These are phyloP conservation scores for Amylocarpus encephaloides DNA, from an alignment of 2,329 filamentous ascomycete species.

Conservation along the genomic window DNA sequence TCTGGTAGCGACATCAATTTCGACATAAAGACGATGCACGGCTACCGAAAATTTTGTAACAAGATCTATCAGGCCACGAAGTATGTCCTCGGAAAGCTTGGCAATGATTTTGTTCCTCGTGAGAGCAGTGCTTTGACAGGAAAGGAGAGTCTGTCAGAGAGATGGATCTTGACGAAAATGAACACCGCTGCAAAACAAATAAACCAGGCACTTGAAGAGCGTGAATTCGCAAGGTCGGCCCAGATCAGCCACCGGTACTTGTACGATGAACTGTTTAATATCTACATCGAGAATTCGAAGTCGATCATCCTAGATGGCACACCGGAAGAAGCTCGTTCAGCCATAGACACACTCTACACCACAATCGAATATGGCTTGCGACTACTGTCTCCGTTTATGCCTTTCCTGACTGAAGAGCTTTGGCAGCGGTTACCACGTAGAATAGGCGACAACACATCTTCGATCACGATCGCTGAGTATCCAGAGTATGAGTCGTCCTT, in stretches of 20 bases:
- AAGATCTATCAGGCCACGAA: constrained; percentile 97
- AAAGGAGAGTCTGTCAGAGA: constrained; percentile 57
- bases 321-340: constrained; percentile 64
- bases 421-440: constrained; percentile 78
- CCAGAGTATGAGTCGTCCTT: constrained; percentile 57
- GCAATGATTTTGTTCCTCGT: constrained; percentile 57
- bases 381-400: constrained; percentile 78
- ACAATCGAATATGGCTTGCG: constrained; percentile 68
- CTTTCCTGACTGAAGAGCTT: constrained; percentile 72
- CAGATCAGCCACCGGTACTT: constrained; percentile 72
- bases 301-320: constrained; percentile 71
- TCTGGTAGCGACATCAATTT: constrained; percentile 77
- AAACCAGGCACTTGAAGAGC: constrained; percentile 58
- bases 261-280: constrained; percentile 71
- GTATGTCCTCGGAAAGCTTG: constrained; percentile 77
- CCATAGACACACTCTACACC: constrained; percentile 74
- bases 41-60: constrained; percentile 93
- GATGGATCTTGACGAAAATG: constrained; percentile 74
- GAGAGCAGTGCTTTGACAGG: constrained; percentile 48
- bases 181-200: constrained; percentile 64
- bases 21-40: constrained; percentile 87
- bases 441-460: constrained; percentile 60
- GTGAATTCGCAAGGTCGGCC: constrained; percentile 69
- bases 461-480: constrained; percentile 68
- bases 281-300: constrained; percentile 87